These are phyloP conservation scores for Globisporangium takayamanum DNA, from an alignment of 352 stramenopile species.

Conservation along the genomic window DNA sequence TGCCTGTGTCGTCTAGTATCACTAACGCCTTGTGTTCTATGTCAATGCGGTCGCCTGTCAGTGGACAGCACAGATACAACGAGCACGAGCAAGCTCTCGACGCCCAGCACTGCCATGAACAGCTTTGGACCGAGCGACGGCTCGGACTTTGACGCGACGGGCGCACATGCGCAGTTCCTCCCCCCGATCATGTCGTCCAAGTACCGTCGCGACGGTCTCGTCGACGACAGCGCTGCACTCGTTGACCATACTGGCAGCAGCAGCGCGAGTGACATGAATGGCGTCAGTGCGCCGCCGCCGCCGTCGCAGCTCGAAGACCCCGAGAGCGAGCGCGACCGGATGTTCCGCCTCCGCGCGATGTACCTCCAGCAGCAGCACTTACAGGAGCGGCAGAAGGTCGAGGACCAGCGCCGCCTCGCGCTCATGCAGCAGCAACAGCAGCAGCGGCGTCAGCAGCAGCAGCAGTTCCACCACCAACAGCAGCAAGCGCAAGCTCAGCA, in stretches of 20 bases:
- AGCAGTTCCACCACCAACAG: background rate
- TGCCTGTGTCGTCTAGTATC: no score
- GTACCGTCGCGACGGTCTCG: background rate
- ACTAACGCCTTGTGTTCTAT: background rate
- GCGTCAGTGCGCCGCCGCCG: background rate
- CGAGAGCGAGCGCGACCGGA: conserved; percentile 9
- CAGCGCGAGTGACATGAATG: background rate
- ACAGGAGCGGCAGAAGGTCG: conserved; percentile 9
- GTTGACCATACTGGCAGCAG: background rate
- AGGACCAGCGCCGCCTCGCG: conserved; percentile 11
- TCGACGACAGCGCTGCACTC: background rate
- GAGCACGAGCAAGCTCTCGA: background rate
- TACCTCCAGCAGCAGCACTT: conserved; percentile 15
- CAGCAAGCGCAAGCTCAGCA: background rate
- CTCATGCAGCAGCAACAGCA: conserved; percentile 23
- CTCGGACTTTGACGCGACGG: background rate
- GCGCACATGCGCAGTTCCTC: conserved; percentile 12
- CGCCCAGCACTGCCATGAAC: background rate
- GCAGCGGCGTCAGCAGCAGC: background rate
- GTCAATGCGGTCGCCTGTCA: background rate
- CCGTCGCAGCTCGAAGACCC: background rate
- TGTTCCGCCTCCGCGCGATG: conserved; percentile 12
- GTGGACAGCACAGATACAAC: background rate
- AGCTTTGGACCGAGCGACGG: background rate
- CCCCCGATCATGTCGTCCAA: conserved; percentile 10